Percentiles rank a stretch among this genome's conserved stretches.
Conservation (phyloP, 345 rosid species). For the Raphanus raphanistrum region DNA sequence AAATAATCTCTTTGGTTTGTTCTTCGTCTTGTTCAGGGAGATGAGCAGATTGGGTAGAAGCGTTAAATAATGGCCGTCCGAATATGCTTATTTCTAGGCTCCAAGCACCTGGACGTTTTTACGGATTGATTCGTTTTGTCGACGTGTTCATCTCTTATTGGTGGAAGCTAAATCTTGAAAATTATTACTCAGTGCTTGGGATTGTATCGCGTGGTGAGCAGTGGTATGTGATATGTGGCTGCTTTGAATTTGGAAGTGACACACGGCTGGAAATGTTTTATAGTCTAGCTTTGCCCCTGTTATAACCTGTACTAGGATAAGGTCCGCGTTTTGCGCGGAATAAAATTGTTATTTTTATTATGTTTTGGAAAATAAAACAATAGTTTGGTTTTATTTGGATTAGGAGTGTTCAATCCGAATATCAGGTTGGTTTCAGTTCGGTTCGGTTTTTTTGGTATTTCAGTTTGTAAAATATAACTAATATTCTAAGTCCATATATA, state of each 20-base stretch:
- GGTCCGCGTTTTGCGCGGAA: no score
- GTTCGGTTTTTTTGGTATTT: no score
- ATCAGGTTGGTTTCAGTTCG: no score
- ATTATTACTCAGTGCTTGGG: slow-evolving; percentile 40
- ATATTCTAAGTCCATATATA: no score
- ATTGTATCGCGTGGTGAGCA: slow-evolving; percentile 42
- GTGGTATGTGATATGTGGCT: slow-evolving; percentile 25
- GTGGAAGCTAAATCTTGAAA: not conserved
- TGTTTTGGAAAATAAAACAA: no score
- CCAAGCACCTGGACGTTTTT: slow-evolving; percentile 59
- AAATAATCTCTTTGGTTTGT: not conserved
- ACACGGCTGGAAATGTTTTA: not conserved
- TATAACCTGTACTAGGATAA: no score
- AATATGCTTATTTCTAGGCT: slow-evolving; percentile 23
- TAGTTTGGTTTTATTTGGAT: no score
- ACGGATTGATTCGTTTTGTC: not conserved
- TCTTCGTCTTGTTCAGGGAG: not conserved
- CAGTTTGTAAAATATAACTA: no score
- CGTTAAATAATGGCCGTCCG: slow-evolving; percentile 45
- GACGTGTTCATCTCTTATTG: slow-evolving; percentile 41
- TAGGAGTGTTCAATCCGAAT: no score
- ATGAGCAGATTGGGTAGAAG: not conserved
- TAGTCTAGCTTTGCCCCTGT: no score
- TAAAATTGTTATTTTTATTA: no score
- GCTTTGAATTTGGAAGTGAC: not conserved